Evolutionary conservation across 768 basidiomycete genomes (phyloP), one percentile per base, ranked within the genome.

Genomic region (Lactarius psammicola): DNA sequence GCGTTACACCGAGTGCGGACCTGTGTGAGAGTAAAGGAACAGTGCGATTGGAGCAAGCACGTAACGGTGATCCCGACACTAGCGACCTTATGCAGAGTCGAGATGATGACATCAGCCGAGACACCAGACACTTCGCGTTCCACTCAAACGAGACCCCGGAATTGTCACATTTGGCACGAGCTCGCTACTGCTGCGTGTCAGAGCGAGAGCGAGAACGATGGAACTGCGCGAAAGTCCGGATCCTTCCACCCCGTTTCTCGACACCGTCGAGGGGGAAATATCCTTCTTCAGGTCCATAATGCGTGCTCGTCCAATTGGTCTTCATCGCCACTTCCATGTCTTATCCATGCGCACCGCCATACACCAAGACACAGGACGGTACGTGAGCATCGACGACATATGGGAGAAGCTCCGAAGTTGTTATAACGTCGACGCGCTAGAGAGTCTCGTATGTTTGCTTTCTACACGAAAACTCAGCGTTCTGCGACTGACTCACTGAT

Each of bases 261-360:
- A 87, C 72, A 86, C 84, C 8, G 84, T 92, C 60, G 85, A 88
- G 70, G 93, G 93, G 46, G 93, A 95, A 75, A 90, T 93, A 56
- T 82, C 89, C 10, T 89, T 95, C 76, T 94, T 94, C 74, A 85
- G 89, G 58, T 88, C 90, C 8, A 79, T 93, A 60, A 90, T 90
- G 83, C 86, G 86, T 54, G 84, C 90, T 20, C 82, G 93, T 62
- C 93, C 93, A 0, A 85, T 94, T 61, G 93, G 93, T 53, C 85
- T 89, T 36, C 88, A 94, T 75, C 86, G 86, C 33, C 85, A 92
- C 77, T 93, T 94, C 76, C 89, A 94, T 72, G 79, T 90, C 74
- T 79, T 95, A 63, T 82, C 85, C 65, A 88, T 95, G 57, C 86
- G 87, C 64, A 87, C 84, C 70, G 79, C 83, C 55, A 91, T 95